Evolutionary conservation across 2,329 filamentous ascomycete species (phyloP).

Genomic region (Sporothrix protearum): DNA sequence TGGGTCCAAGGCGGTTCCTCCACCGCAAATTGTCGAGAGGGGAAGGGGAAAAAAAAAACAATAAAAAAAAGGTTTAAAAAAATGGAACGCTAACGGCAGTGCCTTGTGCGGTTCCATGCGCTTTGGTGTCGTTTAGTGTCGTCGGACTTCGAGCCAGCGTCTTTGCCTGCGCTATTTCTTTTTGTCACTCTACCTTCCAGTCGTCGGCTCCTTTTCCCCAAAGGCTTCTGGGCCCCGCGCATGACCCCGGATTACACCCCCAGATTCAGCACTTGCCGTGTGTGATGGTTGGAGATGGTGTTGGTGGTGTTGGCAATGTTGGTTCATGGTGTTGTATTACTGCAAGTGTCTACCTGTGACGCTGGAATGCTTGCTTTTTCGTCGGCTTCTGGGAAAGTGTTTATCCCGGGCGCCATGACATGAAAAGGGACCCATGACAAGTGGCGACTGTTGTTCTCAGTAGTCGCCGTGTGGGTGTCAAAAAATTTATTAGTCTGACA

Average conservation of each 20-base stretch:
- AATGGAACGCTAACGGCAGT: background rate
- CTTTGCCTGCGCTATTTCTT: background rate
- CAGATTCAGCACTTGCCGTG: background rate
- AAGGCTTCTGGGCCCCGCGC: background rate
- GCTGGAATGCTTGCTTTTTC: too few relatives aligned
- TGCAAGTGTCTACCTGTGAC: too few relatives aligned
- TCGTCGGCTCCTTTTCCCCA: background rate
- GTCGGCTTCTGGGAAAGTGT: background rate
- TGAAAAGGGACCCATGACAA: background rate
- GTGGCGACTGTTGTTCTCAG: too few relatives aligned
- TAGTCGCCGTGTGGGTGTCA: background rate
- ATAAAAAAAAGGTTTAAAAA: too few relatives aligned
- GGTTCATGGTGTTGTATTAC: background rate
- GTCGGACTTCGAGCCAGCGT: background rate
- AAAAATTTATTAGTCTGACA: background rate
- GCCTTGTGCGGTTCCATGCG: background rate
- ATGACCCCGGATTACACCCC: constrained; percentile 14
- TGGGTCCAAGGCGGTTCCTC: background rate
- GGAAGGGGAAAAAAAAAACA: too few relatives aligned
- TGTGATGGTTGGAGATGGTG: too few relatives aligned
- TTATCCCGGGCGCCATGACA: background rate
- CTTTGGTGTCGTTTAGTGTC: background rate
- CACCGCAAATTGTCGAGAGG: too few relatives aligned
- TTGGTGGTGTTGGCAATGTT: too few relatives aligned
- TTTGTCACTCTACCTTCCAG: background rate